Evolutionary conservation across 257 asterid genomes (phyloP).

Genomic region (Paulownia fortunei): DNA sequence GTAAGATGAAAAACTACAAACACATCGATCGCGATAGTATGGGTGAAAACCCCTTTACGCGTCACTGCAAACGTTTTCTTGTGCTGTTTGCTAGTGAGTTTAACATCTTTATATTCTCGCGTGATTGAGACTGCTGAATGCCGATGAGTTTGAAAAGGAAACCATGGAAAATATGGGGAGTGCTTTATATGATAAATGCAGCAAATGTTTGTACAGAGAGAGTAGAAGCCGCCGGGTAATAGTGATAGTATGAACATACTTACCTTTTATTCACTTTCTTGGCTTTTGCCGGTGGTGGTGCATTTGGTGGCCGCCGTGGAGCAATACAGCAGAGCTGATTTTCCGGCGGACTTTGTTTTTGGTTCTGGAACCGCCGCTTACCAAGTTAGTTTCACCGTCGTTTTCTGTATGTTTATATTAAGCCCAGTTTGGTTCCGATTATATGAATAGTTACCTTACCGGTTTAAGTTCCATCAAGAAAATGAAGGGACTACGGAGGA

Average conservation of each 20-base stretch:
- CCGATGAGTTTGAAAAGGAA: too few relatives aligned
- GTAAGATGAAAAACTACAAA: too few relatives aligned
- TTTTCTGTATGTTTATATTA: background rate
- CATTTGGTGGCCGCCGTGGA: slow-evolving; percentile 25
- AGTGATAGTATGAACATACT: background rate
- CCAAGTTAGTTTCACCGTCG: slow-evolving; percentile 25
- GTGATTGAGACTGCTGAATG: too few relatives aligned
- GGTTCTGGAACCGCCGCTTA: slow-evolving; percentile 45
- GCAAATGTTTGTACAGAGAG: background rate
- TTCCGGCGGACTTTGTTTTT: slow-evolving; percentile 43
- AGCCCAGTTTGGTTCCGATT: background rate
- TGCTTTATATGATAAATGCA: background rate
- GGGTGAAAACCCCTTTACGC: too few relatives aligned
- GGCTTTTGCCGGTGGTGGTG: slow-evolving; percentile 25
- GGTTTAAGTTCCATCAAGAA: too few relatives aligned
- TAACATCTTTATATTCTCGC: too few relatives aligned
- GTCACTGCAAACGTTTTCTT: too few relatives aligned
- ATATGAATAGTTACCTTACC: background rate
- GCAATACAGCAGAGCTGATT: slow-evolving; percentile 36
- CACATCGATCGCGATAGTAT: too few relatives aligned
- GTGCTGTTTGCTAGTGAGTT: too few relatives aligned
- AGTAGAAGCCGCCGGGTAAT: background rate
- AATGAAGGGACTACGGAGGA: too few relatives aligned
- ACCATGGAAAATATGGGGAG: too few relatives aligned
- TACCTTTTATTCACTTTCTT: background rate